A percentile compares a stretch with the other conserved stretches of the same genome.
phyloP scores from a whole-genome alignment of 2,329 filamentous ascomycete genomes.

The Monilinia fructigena region DNA sequence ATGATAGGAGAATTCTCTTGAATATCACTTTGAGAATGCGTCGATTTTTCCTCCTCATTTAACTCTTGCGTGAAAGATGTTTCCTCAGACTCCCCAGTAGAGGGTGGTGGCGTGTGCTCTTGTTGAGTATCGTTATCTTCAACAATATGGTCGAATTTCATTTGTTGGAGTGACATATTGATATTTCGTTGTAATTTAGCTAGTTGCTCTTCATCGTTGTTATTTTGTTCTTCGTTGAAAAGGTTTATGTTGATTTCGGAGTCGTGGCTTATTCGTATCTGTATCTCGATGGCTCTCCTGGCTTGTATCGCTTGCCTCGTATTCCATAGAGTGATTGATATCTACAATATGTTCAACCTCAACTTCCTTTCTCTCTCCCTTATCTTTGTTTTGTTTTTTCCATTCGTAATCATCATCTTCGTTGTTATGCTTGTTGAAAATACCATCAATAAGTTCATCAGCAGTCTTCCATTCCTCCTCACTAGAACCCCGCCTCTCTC shows the following conservation, averaged over 20 bases:
- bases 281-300: no score
- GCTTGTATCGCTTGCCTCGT: not conserved
- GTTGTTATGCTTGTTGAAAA: not conserved
- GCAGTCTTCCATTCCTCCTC: not conserved
- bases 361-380: not conserved
- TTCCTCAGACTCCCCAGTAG: fast-evolving
- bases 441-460: not conserved
- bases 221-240: no score
- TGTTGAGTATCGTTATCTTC: not conserved
- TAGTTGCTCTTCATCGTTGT: no score
- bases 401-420: not conserved
- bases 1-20: not conserved
- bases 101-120: not conserved
- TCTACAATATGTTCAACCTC: not conserved
- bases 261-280: no score
- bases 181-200: no score
- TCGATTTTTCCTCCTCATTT: fast-evolving
- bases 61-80: fast-evolving
- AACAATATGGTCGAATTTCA: no score
- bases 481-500: not conserved
- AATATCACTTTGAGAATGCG: not conserved
- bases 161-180: no score
- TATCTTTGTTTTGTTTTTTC: not conserved
- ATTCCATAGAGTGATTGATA: not conserved
- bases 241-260: no score